These are phyloP conservation scores for Candida buenavistaensis DNA, from an alignment of 1,139 yeast species.

Conservation along the genomic window DNA sequence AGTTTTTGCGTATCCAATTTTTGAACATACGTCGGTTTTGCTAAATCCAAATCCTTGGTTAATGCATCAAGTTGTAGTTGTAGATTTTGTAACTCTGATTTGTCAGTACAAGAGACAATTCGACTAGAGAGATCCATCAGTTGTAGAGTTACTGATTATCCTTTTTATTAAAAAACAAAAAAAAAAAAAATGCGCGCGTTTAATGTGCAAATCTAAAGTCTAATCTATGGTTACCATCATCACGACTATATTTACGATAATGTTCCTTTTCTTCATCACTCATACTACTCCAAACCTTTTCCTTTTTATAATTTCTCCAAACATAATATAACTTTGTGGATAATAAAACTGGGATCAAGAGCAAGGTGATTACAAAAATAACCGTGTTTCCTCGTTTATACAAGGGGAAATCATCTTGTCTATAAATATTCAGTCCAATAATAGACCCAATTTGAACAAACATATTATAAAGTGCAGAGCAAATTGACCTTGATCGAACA, in stretches of 20 bases:
- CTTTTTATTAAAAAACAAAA: no score
- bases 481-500: slow-evolving; percentile 53
- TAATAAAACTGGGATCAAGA: slow-evolving; percentile 20
- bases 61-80: slow-evolving; percentile 1
- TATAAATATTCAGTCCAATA: slow-evolving; percentile 52
- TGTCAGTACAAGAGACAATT: slow-evolving; percentile 1
- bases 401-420: slow-evolving; percentile 55
- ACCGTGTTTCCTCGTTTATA: slow-evolving; percentile 53
- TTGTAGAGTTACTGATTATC: no score
- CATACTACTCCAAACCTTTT: slow-evolving; percentile 47
- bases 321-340: slow-evolving; percentile 40
- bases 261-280: slow-evolving; percentile 44
- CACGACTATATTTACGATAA: slow-evolving; percentile 44
- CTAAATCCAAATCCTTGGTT: background rate
- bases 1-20: slow-evolving; percentile 1
- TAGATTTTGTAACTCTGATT: background rate
- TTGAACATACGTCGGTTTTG: slow-evolving; percentile 1
- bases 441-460: slow-evolving; percentile 57
- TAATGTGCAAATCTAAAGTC: slow-evolving; percentile 45
- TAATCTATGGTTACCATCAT: slow-evolving; percentile 55
- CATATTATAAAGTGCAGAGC: slow-evolving; percentile 56
- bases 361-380: slow-evolving; percentile 17
- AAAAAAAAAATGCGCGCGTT: no score
- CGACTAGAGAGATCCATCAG: background rate
- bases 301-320: slow-evolving; percentile 47